Base-by-base conservation (phyloP, 2,329 filamentous ascomycete species). In the Chaetoscypha palmicola region DNA sequence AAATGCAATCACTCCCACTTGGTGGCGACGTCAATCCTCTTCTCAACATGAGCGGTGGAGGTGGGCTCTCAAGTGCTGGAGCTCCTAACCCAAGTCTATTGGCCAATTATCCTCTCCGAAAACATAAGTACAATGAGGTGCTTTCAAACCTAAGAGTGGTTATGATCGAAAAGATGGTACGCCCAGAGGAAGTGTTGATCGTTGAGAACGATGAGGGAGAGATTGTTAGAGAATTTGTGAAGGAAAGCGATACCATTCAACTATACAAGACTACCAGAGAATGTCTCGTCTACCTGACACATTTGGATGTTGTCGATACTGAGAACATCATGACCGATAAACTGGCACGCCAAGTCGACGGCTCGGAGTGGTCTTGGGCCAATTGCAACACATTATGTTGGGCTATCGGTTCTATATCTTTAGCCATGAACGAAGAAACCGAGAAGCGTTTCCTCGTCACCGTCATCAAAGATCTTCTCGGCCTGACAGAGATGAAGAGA, bases 81-180 rank as follows among this genome's bases (percentile, higher is more conserved):
- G 90, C 89, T 2, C 84, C 88, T 38, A 89, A 95, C 62, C 88
- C 91, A 1, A 78, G 72, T 41, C 71, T 91, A n/a, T 73, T 97
- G 50, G 83, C 82, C 57, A 94, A 89, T 65, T 94, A 94, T 60
- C 89, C 91, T 10, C 77, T 98, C 34, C 83, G 94, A 49, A 98
- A 98, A 72, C 91, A 98, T 75, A 97, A 96, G 68, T 98, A 97
- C 67, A 83, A 83, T 53, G 89, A 96, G 62, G 85, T 98, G 16
- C 71, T 98, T 38, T 91, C 91, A 8, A 97, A 95, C 64, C 74
- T 98, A 45, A 83, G 92, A 54, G 85, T 91, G 19, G 92, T 98
- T 53, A 98, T 98, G 92, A 97, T 98, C 50, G 92, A 98, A 70
- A 96, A 96, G 74, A 98, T 98, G 92, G 92, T 98, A 23, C 80